A percentile compares a stretch with the other conserved stretches of the same genome.
Evolutionary conservation across 495 filamentous ascomycete species (phyloP).

Genomic region (Echria macrotheca): DNA sequence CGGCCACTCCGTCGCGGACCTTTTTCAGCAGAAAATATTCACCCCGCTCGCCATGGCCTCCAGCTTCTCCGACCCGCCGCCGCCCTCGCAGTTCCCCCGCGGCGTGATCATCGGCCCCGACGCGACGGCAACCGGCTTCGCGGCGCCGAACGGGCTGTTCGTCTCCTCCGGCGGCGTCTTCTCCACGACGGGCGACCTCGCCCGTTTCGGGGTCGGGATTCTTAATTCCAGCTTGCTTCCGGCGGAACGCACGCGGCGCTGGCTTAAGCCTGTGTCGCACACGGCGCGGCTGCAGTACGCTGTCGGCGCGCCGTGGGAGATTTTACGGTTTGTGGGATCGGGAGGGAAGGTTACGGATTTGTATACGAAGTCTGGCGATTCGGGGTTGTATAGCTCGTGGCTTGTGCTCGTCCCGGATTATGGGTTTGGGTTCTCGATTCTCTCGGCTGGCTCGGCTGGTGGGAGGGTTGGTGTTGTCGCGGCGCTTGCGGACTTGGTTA

Average conservation of each 20-base stretch:
- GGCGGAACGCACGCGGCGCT: constrained; percentile 34
- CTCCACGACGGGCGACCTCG: constrained; percentile 21
- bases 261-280: constrained; percentile 45
- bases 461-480: constrained; percentile 1
- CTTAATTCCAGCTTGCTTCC: constrained; percentile 41
- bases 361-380: constrained; percentile 43
- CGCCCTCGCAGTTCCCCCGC: constrained; percentile 13
- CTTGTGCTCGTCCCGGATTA: constrained; percentile 38
- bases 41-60: constrained; percentile 25
- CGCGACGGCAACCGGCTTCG: constrained; percentile 3
- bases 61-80: constrained; percentile 21
- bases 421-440: constrained; percentile 35
- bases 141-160: constrained; percentile 10
- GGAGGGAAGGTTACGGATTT: constrained; percentile 21
- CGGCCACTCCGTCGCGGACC: constrained; percentile 16
- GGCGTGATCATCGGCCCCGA: constrained; percentile 15
- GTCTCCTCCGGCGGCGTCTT: constrained; percentile 22
- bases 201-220: constrained; percentile 40
- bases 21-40: constrained; percentile 27
- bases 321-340: constrained; percentile 27
- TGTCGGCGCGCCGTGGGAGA: constrained; percentile 31
- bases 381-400: constrained; percentile 31
- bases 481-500: constrained; percentile 24
- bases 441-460: constrained; percentile 18
- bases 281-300: constrained; percentile 33